Evolutionary conservation across 2,329 filamentous ascomycete genomes (phyloP), one percentile per base, ranked within the genome.

Genomic region (Talaromyces marneffei): DNA sequence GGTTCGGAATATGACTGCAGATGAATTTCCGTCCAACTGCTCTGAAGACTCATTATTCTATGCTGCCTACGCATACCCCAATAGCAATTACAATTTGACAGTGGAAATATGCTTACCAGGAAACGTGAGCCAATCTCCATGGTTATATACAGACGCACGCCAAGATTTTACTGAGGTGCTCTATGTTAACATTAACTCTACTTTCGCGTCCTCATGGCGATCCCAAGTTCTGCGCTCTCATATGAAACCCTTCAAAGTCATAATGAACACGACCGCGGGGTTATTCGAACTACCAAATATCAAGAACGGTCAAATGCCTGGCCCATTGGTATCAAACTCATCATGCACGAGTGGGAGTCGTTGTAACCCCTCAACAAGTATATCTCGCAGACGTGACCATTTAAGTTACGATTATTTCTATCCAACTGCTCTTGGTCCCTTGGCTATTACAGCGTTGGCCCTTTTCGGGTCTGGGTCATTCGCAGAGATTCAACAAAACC

Each of bases 211-310:
- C 7, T 6, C 14, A 50, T 50, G 12, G 8, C 3, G 8, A 50
- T 25, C 2, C 1, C 18, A n/a, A 53, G 14, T 18, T n/a, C n/a
- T n/a, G n/a, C n/a, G n/a, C n/a, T n/a, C 14, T 16, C 9, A 6
- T 20, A 16, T 48, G 16, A 35, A 16, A 12, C 14, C 66, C 14
- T 69, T 66, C 61, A 63, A 66, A 46, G 58, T 73, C 14, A 69
- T 63, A 0, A 50, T 73, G 18, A 62, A 67, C 29, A 73, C 70
- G 10, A 73, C 71, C 6, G 66, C 66, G 8, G 72, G 72, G 1
- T 72, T 70, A 42, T 74, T 74, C 57, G 71, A 72, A 63, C 60
- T 72, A 9, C 71, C 71, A 9, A 72, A 68, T 54, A 67, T 70
- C 59, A 62, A 66, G 59, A 74, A 73, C 39, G 61, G 63, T 16